Base-by-base conservation (phyloP, 805 yeast species). In the Lachancea meyersii region DNA sequence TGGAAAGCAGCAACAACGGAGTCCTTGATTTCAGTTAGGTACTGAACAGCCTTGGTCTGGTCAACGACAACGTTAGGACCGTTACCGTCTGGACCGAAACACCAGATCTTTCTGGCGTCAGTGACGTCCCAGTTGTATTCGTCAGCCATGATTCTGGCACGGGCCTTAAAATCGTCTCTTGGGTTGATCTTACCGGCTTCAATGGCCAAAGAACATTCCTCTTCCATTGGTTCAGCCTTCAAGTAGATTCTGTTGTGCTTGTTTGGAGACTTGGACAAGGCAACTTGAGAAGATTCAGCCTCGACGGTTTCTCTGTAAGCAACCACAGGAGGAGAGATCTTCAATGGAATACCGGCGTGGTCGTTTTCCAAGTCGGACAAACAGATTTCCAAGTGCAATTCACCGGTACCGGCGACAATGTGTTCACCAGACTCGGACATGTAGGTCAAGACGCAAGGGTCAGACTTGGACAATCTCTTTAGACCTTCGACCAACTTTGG, bases 21-120 rank as follows among this genome's bases (percentile, higher is more conserved):
- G 76, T 91, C 98, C 86, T 91, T 91, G 82, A 93, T 93, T 81
- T 91, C 98, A 73, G 79, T 73, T 77, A 91, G 82, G 88, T 89
- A 91, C 79, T 93, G 97, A 54, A 91, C 97, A 67, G 98, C 98
- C 91, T 91, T 91, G 68, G 97, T 91, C 77, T 89, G 97, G 79
- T 91, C 98, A 73, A 91, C 95, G 68, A 91, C 97, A 68, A 93
- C 74, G 80, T 91, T 91, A 67, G 98, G 89, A 76, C 98, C 98
- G 72, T 77, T 82, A 75, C 97, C 97, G 69, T 91, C 98, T 71
- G 98, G 97, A 79, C 98, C 98, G 88, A 91, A 91, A 85, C 96
- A 87, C 98, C 98, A 91, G 70, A 91, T 93, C 93, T 93, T 91
- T 85, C 98, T 89, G 76, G 97, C 98, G 70, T 91, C 98, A 62